phyloP scores from a whole-genome alignment of 768 basidiomycete species.

The Suillus subluteus region DNA sequence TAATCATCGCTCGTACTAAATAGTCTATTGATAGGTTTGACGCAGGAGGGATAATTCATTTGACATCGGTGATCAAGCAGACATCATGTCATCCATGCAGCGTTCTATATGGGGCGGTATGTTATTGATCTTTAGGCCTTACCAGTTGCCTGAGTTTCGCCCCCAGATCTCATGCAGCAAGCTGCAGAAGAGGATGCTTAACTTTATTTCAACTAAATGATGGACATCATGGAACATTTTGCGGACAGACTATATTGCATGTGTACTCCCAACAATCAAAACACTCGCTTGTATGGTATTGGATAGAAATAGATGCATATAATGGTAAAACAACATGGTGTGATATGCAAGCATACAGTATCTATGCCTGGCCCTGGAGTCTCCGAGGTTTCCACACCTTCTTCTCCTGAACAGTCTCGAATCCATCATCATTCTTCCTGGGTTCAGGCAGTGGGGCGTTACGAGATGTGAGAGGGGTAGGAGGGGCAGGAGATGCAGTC shows the following conservation, averaged over 20 bases:
- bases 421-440: slow-evolving; percentile 69
- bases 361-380: slow-evolving; percentile 17
- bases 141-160: slow-evolving; percentile 2
- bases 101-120: slow-evolving; percentile 75
- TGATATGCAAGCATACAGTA: background rate
- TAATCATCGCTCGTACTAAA: slow-evolving; percentile 5
- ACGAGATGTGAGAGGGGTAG: slow-evolving; percentile 17
- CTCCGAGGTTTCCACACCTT: slow-evolving; percentile 28
- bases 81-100: slow-evolving; percentile 61
- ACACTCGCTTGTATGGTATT: slow-evolving; percentile 22
- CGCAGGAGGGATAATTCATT: slow-evolving; percentile 19
- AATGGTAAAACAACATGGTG: slow-evolving; percentile 12
- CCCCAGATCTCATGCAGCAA: slow-evolving; percentile 47
- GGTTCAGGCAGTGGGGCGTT: slow-evolving; percentile 38
- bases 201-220: slow-evolving; percentile 9
- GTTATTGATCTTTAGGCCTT: slow-evolving; percentile 23
- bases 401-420: slow-evolving; percentile 56
- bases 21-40: background rate
- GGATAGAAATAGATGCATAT: slow-evolving; percentile 17
- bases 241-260: slow-evolving; percentile 18
- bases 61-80: slow-evolving; percentile 23
- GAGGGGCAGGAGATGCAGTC: slow-evolving; percentile 41
- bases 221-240: slow-evolving; percentile 15
- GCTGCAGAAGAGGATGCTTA: slow-evolving; percentile 47
- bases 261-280: slow-evolving; percentile 20